Evolutionary conservation across 2,329 filamentous ascomycete genomes (phyloP).

Genomic region (Leptographium radiaticola): DNA sequence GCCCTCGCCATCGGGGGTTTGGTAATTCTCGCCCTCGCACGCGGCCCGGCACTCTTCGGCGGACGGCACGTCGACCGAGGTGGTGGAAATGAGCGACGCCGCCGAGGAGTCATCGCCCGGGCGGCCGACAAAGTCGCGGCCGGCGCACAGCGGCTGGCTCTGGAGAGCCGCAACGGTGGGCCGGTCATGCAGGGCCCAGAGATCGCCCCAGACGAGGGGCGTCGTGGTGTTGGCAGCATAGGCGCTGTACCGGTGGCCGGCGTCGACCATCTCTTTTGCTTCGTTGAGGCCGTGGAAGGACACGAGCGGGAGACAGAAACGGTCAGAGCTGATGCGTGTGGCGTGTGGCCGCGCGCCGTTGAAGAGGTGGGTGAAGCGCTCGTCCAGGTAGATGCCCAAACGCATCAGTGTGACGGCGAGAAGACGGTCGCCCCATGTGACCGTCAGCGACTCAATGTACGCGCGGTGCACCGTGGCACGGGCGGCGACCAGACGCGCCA

Average conservation of each 20-base stretch:
- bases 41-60: constrained; percentile 29
- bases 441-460: constrained; percentile 33
- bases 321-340: constrained; percentile 34
- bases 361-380: constrained; percentile 39
- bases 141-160: constrained; percentile 21
- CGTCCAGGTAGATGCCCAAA: constrained; percentile 41
- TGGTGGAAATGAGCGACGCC: constrained; percentile 15
- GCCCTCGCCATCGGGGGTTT: neutral
- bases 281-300: constrained; percentile 38
- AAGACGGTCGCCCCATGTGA: constrained; percentile 41
- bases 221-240: neutral
- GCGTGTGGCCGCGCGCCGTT: constrained; percentile 39
- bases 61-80: constrained; percentile 18
- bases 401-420: constrained; percentile 39
- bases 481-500: constrained; percentile 31
- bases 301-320: constrained; percentile 39
- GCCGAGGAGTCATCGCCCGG: constrained; percentile 29
- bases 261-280: constrained; percentile 29
- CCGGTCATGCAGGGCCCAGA: constrained; percentile 35
- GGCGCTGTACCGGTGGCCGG: constrained; percentile 26
- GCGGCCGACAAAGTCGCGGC: constrained; percentile 35
- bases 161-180: constrained; percentile 25
- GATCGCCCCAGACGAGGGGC: constrained; percentile 31
- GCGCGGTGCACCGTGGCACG: constrained; percentile 28
- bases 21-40: constrained; percentile 22